A percentile compares a stretch with the other conserved stretches of the same genome.
phyloP scores from a whole-genome alignment of 352 stramenopile genomes.

The Peronospora tabacina region DNA sequence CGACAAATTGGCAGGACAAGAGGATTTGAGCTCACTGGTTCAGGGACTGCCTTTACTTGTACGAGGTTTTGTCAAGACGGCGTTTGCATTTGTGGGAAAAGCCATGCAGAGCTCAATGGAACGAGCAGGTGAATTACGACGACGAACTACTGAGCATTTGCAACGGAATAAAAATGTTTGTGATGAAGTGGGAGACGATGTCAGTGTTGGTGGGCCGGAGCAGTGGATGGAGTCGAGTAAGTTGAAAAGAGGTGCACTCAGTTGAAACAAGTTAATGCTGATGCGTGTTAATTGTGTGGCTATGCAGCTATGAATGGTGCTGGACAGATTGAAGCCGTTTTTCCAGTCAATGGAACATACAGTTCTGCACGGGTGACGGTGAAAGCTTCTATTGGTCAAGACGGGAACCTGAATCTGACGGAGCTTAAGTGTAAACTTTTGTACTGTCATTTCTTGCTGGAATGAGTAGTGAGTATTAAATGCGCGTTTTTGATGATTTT shows the following conservation, averaged over 20 bases:
- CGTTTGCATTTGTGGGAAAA: constrained; percentile 56
- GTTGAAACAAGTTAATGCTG: neutral
- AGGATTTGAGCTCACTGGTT: constrained; percentile 49
- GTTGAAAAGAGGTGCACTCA: constrained; percentile 6
- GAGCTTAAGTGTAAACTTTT: constrained; percentile 56
- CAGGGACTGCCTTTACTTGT: constrained; percentile 55
- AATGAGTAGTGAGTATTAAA: constrained; percentile 1
- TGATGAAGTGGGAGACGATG: constrained; percentile 36
- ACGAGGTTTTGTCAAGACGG: constrained; percentile 49
- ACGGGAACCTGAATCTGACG: constrained; percentile 36
- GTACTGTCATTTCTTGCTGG: neutral
- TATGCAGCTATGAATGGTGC: constrained; percentile 51
- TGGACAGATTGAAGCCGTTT: constrained; percentile 57
- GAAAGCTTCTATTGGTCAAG: constrained; percentile 42
- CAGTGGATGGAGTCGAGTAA: constrained; percentile 73
- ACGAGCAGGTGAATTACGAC: constrained; percentile 46
- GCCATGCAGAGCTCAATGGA: constrained; percentile 62
- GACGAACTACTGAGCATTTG: constrained; percentile 45
- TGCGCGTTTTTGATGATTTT: neutral
- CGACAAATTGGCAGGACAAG: constrained; percentile 13
- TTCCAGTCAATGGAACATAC: constrained; percentile 40
- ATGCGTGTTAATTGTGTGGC: neutral
- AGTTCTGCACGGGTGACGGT: constrained; percentile 39
- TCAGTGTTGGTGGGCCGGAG: constrained; percentile 47
- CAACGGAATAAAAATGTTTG: constrained; percentile 45